Evolutionary conservation across 371 early-diverging fungal species (phyloP), one percentile per base, ranked within the genome.

Genomic region (Neoconidiobolus thromboides): DNA sequence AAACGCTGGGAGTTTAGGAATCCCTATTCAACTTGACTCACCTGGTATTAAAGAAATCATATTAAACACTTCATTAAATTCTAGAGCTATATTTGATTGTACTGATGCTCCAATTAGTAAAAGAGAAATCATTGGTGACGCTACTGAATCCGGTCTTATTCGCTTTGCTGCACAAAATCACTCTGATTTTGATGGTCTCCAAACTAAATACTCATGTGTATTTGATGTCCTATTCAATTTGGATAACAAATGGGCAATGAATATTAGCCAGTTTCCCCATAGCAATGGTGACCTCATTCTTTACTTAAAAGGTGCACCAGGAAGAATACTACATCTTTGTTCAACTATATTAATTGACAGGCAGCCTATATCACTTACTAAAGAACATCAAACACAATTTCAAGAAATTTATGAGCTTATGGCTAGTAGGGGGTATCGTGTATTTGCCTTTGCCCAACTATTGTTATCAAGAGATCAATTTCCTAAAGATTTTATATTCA

Each of bases 141-240:
- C 95, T 10, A 95, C 96, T 15, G 96, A 96, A 66, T 73, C 88
- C 15, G 95, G 93, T 53, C 69, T 96, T 56, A 72, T 83, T 46
- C 79, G 86, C 6, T 88, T 87, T 67, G 89, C 91, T 2, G 66
- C 73, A 48, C 74, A 80, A 53, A 64, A 83, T 54, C 66, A 83
- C 9, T 49, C 63, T 36, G 74, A 81, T 62, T 81, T 80, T 65
- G 93, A 93, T 65, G 63, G 67, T 44, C 44, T 83, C 50, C 61
- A 63, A 38, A 77, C 78, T 46, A 44, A 64, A 46, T 81, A 77
- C 62, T 86, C 89, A 55, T 92, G 90, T 68, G 87, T 91, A 58
- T 86, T 90, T 69, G 95, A 94, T 66, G 82, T 96, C n/a, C 96
- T 95, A 10, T 94, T 96, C 79, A 94, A 89, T 75, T 87, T 89